Evolutionary conservation across 768 basidiomycete genomes (phyloP), one percentile per base, ranked within the genome.

Genomic region (Clathrus columnatus): DNA sequence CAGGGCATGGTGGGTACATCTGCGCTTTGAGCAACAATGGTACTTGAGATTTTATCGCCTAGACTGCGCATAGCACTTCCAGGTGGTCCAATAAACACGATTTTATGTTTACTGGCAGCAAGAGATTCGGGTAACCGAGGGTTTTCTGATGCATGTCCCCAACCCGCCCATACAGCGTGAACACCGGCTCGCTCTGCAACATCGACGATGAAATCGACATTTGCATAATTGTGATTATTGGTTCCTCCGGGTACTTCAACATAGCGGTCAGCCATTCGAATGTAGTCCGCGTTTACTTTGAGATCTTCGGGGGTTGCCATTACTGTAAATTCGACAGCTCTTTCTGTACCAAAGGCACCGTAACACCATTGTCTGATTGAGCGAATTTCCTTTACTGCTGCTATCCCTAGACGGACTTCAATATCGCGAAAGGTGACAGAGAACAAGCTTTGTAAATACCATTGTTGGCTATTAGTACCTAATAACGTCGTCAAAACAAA

Each of bases 321-420:
- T 58, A 98, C 96, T 36, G 93, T 95, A 77, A 99, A 98, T 69
- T 99, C 94, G 72, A 99, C 80, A 53, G 88, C 90, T 61, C 91
- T 86, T 67, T 99, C 96, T 53, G 83, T 84, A 58, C 96, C 96
- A 71, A 99, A 99, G 0, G 94, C 93, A 73, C 98, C 96, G 73
- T 98, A 99, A 65, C 91, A 93, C 96, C 96, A 99, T 83, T 98
- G 95, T 56, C 96, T 83, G 62, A 99, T 87, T 47, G 96, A 98
- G 48, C 96, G 85, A 65, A 99, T 99, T 74, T 98, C 96, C 72
- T 99, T 99, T 48, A 99, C 96, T 53, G 94, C 96, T 50, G 95
- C 95, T 65, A 97, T 99, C 79, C 91, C 90, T 90, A 60, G n/a
- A 54, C 29, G 51, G 46, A 58, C 59, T 71, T 49, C 67, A 61